Evolutionary conservation across 1,284 basidiomycete species (phyloP), one percentile per base, ranked within the genome.

Genomic region (Athelia psychrophila): DNA sequence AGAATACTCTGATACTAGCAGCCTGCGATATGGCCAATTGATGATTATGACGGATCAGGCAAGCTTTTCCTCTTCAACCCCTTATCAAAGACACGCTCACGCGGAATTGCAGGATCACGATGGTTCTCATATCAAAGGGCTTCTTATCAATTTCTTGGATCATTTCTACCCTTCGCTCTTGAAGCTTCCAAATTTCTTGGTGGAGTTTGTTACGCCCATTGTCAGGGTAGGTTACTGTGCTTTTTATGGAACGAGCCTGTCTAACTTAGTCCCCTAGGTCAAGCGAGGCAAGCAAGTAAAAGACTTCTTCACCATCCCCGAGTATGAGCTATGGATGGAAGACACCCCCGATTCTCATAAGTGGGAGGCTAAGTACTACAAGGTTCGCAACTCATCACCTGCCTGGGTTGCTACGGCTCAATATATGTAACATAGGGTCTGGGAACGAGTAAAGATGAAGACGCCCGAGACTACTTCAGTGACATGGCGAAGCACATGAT

Each of bases 41-140:
- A 99, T 99, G 97, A 95, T 99, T 65, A 99, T 99, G 97, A 95
- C 97, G 13, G 97, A 99, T 88, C 95, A 98, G 81, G 93, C 92
- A 52, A 38, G 64, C 61, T 59, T 56, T 51, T 44, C 40, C 45
- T 23, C 49, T 50, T 13, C 44, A 6, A 40, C 20, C 35, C 16
- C 23, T 13, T 13, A 24, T 35, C 44, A 49, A 57, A 54, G 16
- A 46, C 33, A 55, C 40, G 55, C 55, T 62, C 19, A 54, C 22
- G 9, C 40, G 13, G 35, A n/a, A 55, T n/a, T n/a, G 0, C 68
- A 97, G 92, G 97, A 99, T 84, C 95, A 99, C 74, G 97, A 99
- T 73, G 97, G 97, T 50, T 99, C 96, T 35, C 97, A 99, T 73
- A 99, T 99, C 76, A 99, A 99, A 72, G 97, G 97, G 36, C 81